phyloP scores from a whole-genome alignment of 192 early-diverging fungal genomes.

The Haplosporangium gracile region DNA sequence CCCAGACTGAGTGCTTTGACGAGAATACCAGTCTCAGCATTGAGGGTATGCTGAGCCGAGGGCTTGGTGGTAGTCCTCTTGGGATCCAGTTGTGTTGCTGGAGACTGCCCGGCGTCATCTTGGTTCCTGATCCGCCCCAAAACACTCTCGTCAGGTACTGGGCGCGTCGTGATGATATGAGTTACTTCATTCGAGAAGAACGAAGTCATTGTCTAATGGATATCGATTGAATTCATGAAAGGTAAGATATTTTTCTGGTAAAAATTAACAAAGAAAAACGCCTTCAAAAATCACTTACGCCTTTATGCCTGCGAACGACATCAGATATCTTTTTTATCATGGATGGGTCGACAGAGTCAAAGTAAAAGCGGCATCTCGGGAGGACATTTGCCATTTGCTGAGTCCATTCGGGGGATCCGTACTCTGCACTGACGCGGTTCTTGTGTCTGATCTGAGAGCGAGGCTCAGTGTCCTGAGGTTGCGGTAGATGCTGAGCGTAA shows the following conservation, averaged over 20 bases:
- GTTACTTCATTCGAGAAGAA: conserved; percentile 49
- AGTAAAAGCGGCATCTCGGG: conserved; percentile 34
- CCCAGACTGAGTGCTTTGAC: conserved; percentile 32
- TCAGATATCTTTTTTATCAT: conserved; percentile 14
- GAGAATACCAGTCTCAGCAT: conserved; percentile 17
- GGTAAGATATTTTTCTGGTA: neutral
- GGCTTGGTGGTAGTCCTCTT: neutral
- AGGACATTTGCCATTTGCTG: conserved; percentile 10
- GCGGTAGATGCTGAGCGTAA: neutral
- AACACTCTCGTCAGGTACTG: conserved; percentile 27
- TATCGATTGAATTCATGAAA: neutral
- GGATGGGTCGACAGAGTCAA: conserved; percentile 23
- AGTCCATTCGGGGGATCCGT: conserved; percentile 26
- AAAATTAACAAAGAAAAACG: neutral
- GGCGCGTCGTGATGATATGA: conserved; percentile 35
- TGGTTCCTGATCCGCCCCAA: conserved; percentile 2
- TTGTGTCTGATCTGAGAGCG: neutral
- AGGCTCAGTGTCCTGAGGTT: neutral
- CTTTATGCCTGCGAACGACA: conserved; percentile 1
- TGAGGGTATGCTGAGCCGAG: neutral
- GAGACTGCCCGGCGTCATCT: neutral
- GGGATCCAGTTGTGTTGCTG: neutral
- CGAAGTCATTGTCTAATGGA: conserved; percentile 12
- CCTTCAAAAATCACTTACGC: conserved; percentile 15
- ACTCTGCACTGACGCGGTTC: neutral